Conservation (phyloP, 352 stramenopile genomes). For the Phytophthora meadii region DNA sequence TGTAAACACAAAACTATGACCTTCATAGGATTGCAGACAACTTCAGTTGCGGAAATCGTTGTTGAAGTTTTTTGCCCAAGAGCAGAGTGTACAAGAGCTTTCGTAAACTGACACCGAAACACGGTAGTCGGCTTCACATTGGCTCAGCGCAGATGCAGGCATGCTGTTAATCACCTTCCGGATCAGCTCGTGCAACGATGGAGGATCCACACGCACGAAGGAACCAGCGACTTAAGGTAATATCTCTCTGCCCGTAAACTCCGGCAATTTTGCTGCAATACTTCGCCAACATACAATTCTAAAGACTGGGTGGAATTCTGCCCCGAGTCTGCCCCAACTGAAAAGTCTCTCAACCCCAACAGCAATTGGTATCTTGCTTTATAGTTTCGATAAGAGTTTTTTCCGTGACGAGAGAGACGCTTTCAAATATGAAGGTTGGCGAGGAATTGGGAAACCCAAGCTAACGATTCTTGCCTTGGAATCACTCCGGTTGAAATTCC, state of each 20-base stretch:
- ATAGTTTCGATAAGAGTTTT: too few relatives aligned
- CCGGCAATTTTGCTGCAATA: not conserved
- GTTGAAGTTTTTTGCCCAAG: constrained; percentile 1
- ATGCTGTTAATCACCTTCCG: constrained; percentile 21
- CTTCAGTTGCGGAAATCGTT: not conserved
- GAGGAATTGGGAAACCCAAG: too few relatives aligned
- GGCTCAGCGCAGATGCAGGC: constrained; percentile 11
- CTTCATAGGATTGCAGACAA: not conserved
- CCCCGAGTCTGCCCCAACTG: too few relatives aligned
- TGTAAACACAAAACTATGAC: constrained; percentile 10
- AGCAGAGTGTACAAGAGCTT: not conserved
- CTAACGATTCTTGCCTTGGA: not conserved
- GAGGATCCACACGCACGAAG: not conserved
- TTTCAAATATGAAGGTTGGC: too few relatives aligned
- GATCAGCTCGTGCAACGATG: constrained; percentile 23
- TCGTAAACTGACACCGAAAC: constrained; percentile 29
- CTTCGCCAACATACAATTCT: not conserved
- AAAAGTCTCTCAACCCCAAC: too few relatives aligned
- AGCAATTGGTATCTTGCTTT: too few relatives aligned
- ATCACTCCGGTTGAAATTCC: not conserved
- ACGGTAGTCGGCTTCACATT: constrained; percentile 12
- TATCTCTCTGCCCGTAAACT: too few relatives aligned
- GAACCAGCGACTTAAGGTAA: constrained; percentile 14
- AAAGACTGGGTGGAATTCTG: not conserved
- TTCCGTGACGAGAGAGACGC: too few relatives aligned